A percentile compares a stretch with the other conserved stretches of the same genome.
Conservation (phyloP, 2,329 filamentous ascomycete genomes). For the Furcasterigmium sp. region DNA sequence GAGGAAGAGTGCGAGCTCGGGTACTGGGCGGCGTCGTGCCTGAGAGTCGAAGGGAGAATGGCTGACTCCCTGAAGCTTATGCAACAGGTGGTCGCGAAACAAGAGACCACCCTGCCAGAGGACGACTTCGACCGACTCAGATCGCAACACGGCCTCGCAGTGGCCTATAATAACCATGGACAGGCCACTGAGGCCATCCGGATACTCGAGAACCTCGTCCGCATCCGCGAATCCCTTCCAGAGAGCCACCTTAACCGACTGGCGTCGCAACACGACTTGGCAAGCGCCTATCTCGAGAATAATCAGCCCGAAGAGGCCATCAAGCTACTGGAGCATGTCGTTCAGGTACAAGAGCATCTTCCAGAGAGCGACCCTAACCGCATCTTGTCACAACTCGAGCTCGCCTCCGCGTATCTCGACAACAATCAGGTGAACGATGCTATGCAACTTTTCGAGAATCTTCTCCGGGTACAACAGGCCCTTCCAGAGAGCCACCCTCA, state of each 20-base stretch:
- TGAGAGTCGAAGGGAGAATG: neutral
- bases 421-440: neutral
- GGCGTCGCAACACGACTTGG: slow-evolving; percentile 2
- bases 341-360: neutral
- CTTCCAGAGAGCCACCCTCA: neutral
- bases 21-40: neutral
- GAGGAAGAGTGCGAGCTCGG: neutral
- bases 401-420: neutral
- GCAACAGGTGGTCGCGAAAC: slow-evolving; percentile 3
- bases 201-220: neutral
- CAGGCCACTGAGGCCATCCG: neutral
- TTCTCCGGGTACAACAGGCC: neutral
- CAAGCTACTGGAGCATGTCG: neutral
- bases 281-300: slow-evolving; percentile 2
- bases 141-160: slow-evolving; percentile 3
- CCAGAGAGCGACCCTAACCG: neutral
- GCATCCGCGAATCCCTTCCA: neutral
- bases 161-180: slow-evolving; percentile 1
- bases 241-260: neutral
- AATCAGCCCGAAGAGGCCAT: neutral
- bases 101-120: neutral
- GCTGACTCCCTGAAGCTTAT: neutral
- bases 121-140: neutral
- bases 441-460: neutral
- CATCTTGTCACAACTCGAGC: slow-evolving; percentile 1